Base-by-base conservation (phyloP, 257 asterid species). In the Ilex asprella region DNA sequence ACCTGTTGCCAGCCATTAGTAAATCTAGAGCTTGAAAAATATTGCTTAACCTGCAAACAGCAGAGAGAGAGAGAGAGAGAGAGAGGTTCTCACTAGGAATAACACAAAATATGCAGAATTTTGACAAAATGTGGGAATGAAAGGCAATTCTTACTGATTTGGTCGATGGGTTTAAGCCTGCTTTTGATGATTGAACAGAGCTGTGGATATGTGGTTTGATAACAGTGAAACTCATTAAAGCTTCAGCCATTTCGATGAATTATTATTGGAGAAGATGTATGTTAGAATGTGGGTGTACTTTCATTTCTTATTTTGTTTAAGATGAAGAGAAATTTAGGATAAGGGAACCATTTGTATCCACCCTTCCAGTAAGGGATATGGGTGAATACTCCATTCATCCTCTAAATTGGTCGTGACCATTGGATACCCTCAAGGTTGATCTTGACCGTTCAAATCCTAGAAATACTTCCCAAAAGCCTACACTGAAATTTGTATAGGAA, bases 291-390 rank as follows among this genome's bases (percentile, higher is more conserved):
- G 16, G 29, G 65, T 0, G 16, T 30, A 61, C 52, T 16, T 68
- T 16, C 15, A 30, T 27, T 2, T 11, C 61, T 56, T 16, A 10
- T 11, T 41, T 11, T 6, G 9, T 12, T 44, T 12, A 44, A 44
- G 9, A 12, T 44, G 50, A 1, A 44, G 50, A 7, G 50, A 16
- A 7, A 21, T 49, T 66, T 58, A 31, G 86, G 93, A 82, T 85
- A 83, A 85, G 87, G 63, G 67, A 60, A 56, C 57, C 74, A 75
- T 78, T 81, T 75, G 66, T 73, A 69, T 85, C 94, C 87, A 82
- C 87, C 75, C 78, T 67, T 76, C 73, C 73, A 21, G 27, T 21
- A 21, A 21, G 27, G 27, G 27, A 21, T 21, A 21, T 21, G 27
- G 27, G 27, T 21, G 27, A 21, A 21, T 21, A 21, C 27, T 21